Conservation (phyloP, 176 grass and related monocot genomes). For the Dendrocalamus sinicus region DNA sequence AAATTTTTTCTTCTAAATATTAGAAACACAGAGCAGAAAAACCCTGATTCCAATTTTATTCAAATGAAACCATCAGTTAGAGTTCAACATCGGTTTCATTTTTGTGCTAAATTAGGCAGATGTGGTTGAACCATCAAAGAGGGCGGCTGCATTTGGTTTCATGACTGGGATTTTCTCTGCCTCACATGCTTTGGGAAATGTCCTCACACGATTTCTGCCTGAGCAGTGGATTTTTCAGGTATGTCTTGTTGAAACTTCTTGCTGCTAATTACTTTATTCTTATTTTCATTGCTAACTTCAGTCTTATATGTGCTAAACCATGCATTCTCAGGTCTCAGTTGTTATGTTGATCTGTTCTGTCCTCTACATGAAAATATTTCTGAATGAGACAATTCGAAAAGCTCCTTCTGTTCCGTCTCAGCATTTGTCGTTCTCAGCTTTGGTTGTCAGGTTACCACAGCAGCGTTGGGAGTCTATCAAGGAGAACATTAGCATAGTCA, state of each 20-base stretch:
- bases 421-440: conserved; percentile 41
- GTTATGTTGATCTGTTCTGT: conserved; percentile 57
- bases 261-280: background rate
- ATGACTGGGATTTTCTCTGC: conserved; percentile 76
- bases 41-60: too few species aligned
- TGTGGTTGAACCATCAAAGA: conserved; percentile 61
- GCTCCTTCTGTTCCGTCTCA: conserved; percentile 33
- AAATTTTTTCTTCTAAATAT: too few species aligned
- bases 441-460: conserved; percentile 50
- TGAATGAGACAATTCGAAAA: conserved; percentile 66
- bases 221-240: conserved; percentile 80
- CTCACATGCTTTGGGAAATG: conserved; percentile 69
- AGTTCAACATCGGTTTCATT: background rate
- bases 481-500: conserved; percentile 59
- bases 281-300: background rate
- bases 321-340: conserved; percentile 62
- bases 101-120: conserved; percentile 61
- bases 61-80: too few species aligned
- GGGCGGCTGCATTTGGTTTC: conserved; percentile 66
- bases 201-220: conserved; percentile 71
- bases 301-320: background rate
- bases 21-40: too few species aligned
- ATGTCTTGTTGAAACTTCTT: conserved; percentile 6
- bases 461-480: conserved; percentile 71
- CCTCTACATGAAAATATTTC: conserved; percentile 79